A percentile compares a stretch with the other conserved stretches of the same genome.
These are phyloP conservation scores for Wolfiporia cocos DNA, from an alignment of 1,284 basidiomycete species.

Conservation along the genomic window DNA sequence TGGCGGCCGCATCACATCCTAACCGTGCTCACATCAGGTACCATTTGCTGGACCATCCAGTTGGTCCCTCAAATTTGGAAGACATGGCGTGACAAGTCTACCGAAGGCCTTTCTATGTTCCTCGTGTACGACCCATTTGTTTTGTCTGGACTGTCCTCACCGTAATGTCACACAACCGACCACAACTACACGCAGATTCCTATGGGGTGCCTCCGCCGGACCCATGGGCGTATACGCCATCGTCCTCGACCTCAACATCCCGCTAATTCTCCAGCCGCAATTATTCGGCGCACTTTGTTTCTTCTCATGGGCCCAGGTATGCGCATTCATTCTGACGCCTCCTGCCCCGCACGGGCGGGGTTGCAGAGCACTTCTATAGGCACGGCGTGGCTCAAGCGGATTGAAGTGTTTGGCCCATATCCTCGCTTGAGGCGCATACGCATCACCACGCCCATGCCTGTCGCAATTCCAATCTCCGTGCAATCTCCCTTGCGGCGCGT, in stretches of 20 bases:
- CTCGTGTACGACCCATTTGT: conserved; percentile 57
- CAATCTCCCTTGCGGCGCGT: too few species aligned
- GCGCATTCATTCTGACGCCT: conserved; percentile 11
- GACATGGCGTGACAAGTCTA: conserved; percentile 66
- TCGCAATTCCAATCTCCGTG: too few species aligned
- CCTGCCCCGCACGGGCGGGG: too few species aligned
- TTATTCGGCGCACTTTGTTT: conserved; percentile 58
- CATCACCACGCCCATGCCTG: too few species aligned
- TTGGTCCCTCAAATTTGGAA: conserved; percentile 77
- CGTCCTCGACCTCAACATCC: conserved; percentile 65
- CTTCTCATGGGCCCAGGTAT: conserved; percentile 61
- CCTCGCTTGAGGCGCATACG: too few species aligned
- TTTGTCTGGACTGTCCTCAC: too few species aligned
- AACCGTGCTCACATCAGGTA: conserved; percentile 32
- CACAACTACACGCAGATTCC: conserved; percentile 41
- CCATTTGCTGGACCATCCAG: conserved; percentile 65
- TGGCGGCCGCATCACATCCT: neutral
- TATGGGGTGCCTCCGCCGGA: conserved; percentile 60
- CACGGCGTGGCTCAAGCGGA: too few species aligned
- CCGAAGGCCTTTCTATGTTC: conserved; percentile 65
- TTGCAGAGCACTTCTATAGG: too few species aligned
- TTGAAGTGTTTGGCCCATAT: too few species aligned
- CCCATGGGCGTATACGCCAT: conserved; percentile 72
- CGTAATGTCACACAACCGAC: too few species aligned
- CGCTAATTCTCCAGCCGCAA: conserved; percentile 74